Conservation (phyloP, 257 asterid genomes). For the Solanum pinnatisectum region DNA sequence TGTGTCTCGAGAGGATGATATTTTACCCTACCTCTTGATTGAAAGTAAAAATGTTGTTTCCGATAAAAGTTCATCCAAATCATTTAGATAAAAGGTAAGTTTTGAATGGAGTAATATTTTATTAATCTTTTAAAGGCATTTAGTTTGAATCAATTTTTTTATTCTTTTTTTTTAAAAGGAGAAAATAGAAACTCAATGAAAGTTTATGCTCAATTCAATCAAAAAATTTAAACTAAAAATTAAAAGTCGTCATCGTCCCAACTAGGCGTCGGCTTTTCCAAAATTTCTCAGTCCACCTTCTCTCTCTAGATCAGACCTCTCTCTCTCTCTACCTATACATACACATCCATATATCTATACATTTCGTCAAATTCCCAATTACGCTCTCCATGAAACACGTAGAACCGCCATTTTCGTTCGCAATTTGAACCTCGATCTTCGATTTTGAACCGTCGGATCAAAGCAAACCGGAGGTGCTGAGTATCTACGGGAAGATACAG, state of each 20-base stretch:
- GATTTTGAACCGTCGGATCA: conserved; percentile 42
- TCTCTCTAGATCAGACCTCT: conserved; percentile 60
- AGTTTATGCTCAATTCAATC: background rate
- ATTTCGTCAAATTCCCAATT: background rate
- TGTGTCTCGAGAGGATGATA: no score
- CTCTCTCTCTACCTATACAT: background rate
- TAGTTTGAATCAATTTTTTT: no score
- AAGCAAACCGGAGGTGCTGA: conserved; percentile 4
- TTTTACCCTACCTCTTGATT: no score
- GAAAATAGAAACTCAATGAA: background rate
- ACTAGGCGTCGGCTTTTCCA: conserved; percentile 50
- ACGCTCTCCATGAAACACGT: background rate
- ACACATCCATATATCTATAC: background rate
- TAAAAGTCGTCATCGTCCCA: conserved; percentile 49
- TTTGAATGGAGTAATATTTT: background rate
- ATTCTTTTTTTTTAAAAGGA: background rate
- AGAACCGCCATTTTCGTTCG: background rate
- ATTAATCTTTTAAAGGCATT: background rate
- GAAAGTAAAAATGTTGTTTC: no score
- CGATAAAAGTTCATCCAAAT: no score
- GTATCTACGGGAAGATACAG: background rate
- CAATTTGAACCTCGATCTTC: background rate
- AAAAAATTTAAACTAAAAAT: background rate
- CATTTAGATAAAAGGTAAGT: no score
- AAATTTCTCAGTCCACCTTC: conserved; percentile 24